phyloP scores from a whole-genome alignment of 2,329 filamentous ascomycete species.

The Xylaria hypoxylon region DNA sequence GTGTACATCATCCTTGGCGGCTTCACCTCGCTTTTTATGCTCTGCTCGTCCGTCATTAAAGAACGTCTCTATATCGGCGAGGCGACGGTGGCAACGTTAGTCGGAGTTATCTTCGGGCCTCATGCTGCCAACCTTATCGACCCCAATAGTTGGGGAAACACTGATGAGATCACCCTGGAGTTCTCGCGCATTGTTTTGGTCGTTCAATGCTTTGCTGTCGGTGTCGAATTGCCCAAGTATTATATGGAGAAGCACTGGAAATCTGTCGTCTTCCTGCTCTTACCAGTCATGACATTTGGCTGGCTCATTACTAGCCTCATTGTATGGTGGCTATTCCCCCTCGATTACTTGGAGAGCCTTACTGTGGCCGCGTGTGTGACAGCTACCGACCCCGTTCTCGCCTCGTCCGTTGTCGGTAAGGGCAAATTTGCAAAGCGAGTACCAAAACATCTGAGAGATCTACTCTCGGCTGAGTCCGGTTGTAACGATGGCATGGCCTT shows the following conservation, averaged over 20 bases:
- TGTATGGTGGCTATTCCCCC: conserved; percentile 88
- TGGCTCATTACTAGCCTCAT: conserved; percentile 94
- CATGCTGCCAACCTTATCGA: conserved; percentile 85
- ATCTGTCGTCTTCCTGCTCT: conserved; percentile 85
- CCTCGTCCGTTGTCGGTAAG: conserved; percentile 97
- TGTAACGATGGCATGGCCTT: conserved; percentile 99
- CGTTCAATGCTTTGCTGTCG: conserved; percentile 92
- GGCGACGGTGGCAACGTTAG: conserved; percentile 91
- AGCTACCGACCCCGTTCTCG: conserved; percentile 94
- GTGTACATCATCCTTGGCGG: conserved; percentile 98
- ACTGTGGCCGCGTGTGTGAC: conserved; percentile 93
- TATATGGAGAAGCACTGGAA: conserved; percentile 99
- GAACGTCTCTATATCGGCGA: conserved; percentile 99
- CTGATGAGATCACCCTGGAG: conserved; percentile 87
- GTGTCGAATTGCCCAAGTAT: conserved; percentile 88
- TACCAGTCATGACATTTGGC: conserved; percentile 97
- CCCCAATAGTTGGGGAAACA: conserved; percentile 80
- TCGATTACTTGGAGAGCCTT: conserved; percentile 91
- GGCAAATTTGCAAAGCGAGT: conserved; percentile 98
- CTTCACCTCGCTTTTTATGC: conserved; percentile 98
- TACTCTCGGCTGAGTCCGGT: conserved; percentile 95
- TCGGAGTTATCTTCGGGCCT: conserved; percentile 89
- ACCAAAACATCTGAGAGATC: conserved; percentile 94
- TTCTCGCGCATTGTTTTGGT: conserved; percentile 91
- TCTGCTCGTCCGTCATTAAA: conserved; percentile 97